These are phyloP conservation scores for Aspergillus sojae DNA, from an alignment of 2,329 filamentous ascomycete species.

Conservation along the genomic window DNA sequence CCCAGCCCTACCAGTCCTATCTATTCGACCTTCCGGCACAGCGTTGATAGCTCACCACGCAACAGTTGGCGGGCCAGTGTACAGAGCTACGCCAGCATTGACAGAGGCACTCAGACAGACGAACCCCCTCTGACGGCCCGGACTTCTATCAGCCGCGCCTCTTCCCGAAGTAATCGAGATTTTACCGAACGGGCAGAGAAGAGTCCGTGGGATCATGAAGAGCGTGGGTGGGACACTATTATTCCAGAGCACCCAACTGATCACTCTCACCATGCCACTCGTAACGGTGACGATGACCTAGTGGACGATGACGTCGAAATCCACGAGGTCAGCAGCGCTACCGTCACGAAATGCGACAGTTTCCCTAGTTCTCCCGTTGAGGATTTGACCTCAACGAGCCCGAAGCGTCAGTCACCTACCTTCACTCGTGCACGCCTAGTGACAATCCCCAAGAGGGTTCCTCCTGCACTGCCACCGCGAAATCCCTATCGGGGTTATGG, in stretches of 20 bases:
- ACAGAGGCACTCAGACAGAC: conserved; percentile 71
- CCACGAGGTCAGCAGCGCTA: conserved; percentile 55
- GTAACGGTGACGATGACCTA: conserved; percentile 17
- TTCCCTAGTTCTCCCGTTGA: conserved; percentile 27
- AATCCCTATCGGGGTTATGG: conserved; percentile 57
- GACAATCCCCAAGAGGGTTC: conserved; percentile 75
- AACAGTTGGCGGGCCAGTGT: conserved; percentile 73
- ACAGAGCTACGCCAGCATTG: conserved; percentile 60
- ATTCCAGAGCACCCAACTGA: conserved; percentile 25
- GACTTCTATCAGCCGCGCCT: conserved; percentile 38
- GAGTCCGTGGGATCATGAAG: conserved; percentile 28
- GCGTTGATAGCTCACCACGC: conserved; percentile 64
- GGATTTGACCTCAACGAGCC: conserved; percentile 57
- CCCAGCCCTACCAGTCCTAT: conserved; percentile 74
- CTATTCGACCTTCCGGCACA: conserved; percentile 65
- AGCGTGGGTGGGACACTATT: conserved; percentile 30
- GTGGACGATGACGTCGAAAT: conserved; percentile 33
- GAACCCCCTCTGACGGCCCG: conserved; percentile 42
- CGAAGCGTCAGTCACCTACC: conserved; percentile 64
- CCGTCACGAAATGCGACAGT: conserved; percentile 53
- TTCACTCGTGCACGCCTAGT: conserved; percentile 79
- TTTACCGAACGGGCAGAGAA: conserved; percentile 19
- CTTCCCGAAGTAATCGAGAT: conserved; percentile 36
- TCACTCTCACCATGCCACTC: conserved; percentile 9
- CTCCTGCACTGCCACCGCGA: conserved; percentile 75